Base-by-base conservation (phyloP, 768 basidiomycete genomes). In the Asterophora lycoperdoides region DNA sequence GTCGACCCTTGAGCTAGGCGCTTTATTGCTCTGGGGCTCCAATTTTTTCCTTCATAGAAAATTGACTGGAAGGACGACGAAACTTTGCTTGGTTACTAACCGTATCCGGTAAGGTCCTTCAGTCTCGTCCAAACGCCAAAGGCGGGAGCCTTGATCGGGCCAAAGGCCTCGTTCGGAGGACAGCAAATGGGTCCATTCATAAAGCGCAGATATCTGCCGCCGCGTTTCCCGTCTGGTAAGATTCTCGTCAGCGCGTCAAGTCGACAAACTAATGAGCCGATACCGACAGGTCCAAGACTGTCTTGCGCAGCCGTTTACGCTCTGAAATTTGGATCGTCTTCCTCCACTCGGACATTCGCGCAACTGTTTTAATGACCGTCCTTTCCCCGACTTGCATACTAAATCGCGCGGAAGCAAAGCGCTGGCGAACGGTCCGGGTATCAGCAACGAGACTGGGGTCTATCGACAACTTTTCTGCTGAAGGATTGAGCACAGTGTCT, bases 71-170 rank as follows among this genome's bases (percentile, higher is more conserved):
- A 11, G 6, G 18, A 41, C 30, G 14, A 30, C 8, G 11, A 9
- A 28, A n/a, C 6, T 6, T 28, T 6, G 44, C 45, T 30, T 14
- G 32, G 17, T n/a, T 43, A 52, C 57, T 14, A 57, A 91, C 92
- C 93, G 74, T 45, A 89, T 86, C 40, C 93, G 80, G 57, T 89
- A 78, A 1, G 92, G 93, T 1, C 93, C 93, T 59, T 96, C 93
- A 1, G 92, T 93, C 58, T 94, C 93, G 53, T 95, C 93, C 38
- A 95, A 66, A 28, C 84, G 71, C 93, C 93, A 95, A 9, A 76
- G 56, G 18, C 69, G 68, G 2, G 60, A 68, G 34, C 71, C 71
- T 13, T 74, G 64, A 37, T 78, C 74, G 1, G 84, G 81, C 93
- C 93, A 95, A 10, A 95, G 60, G 0, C 92, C 92, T 17, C 89